Evolutionary conservation across 306 rosid species (phyloP).

Genomic region (Citrullus mucosospermus): DNA sequence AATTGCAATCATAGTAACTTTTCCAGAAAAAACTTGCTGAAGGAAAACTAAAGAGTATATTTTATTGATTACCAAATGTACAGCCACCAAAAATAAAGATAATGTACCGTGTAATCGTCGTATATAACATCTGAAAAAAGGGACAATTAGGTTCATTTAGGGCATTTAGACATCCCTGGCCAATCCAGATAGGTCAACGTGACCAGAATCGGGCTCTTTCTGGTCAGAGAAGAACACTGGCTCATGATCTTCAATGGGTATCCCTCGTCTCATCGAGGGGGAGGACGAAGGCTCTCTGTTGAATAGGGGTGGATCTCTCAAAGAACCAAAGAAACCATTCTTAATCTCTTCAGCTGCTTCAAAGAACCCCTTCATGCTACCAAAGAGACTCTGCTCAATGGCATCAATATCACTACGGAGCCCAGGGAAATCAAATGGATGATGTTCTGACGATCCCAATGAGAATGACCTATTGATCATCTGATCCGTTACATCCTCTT

Average conservation of each 20-base stretch:
- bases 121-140: background rate
- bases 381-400: constrained; percentile 38
- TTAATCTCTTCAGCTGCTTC: constrained; percentile 68
- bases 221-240: constrained; percentile 25
- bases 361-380: constrained; percentile 43
- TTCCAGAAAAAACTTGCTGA: background rate
- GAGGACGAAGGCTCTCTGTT: constrained; percentile 38
- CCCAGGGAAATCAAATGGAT: constrained; percentile 56
- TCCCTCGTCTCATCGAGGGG: constrained; percentile 29
- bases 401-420: constrained; percentile 51
- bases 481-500: constrained; percentile 65
- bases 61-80: background rate
- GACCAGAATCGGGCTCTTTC: constrained; percentile 19
- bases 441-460: constrained; percentile 30
- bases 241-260: constrained; percentile 37
- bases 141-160: background rate
- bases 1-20: background rate
- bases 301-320: constrained; percentile 29
- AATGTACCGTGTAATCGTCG: background rate
- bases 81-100: background rate
- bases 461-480: constrained; percentile 39
- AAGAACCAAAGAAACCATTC: constrained; percentile 35
- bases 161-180: constrained; percentile 52
- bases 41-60: background rate
- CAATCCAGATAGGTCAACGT: constrained; percentile 38